Percentiles rank a stretch among this genome's conserved stretches.
Conservation (phyloP, 345 rosid species). For the Hibiscus tridactylites region DNA sequence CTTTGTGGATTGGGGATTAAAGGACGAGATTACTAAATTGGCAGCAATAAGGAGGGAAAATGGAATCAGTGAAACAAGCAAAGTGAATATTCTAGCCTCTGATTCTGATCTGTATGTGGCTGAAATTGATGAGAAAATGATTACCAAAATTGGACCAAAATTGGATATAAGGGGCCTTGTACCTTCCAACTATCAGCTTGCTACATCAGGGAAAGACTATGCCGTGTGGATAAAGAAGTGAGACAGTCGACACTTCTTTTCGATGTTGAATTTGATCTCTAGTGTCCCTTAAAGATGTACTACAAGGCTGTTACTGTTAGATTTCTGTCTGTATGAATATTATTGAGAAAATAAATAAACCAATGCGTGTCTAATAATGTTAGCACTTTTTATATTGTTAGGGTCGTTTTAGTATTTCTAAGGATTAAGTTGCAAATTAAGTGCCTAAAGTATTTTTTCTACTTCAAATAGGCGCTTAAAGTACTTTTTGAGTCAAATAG, state of each 20-base stretch:
- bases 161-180: slow-evolving; percentile 57
- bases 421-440: no score
- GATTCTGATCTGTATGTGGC: slow-evolving; percentile 65
- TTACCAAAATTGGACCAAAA: slow-evolving; percentile 74
- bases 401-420: no score
- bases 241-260: not conserved
- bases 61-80: slow-evolving; percentile 41
- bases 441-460: no score
- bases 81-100: slow-evolving; percentile 45
- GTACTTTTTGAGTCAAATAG: no score
- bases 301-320: no score
- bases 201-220: slow-evolving; percentile 14
- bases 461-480: no score
- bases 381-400: not conserved
- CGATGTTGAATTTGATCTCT: no score
- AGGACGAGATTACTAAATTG: slow-evolving; percentile 40
- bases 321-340: not conserved
- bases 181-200: slow-evolving; percentile 49
- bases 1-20: slow-evolving; percentile 58
- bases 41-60: slow-evolving; percentile 33
- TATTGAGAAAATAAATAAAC: not conserved
- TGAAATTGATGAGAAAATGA: slow-evolving; percentile 47
- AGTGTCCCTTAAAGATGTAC: no score
- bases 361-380: not conserved
- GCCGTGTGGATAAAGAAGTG: slow-evolving; percentile 48